A percentile compares a stretch with the other conserved stretches of the same genome.
These are phyloP conservation scores for Aspergillus ibericus DNA, from an alignment of 2,329 filamentous ascomycete genomes.

Conservation along the genomic window DNA sequence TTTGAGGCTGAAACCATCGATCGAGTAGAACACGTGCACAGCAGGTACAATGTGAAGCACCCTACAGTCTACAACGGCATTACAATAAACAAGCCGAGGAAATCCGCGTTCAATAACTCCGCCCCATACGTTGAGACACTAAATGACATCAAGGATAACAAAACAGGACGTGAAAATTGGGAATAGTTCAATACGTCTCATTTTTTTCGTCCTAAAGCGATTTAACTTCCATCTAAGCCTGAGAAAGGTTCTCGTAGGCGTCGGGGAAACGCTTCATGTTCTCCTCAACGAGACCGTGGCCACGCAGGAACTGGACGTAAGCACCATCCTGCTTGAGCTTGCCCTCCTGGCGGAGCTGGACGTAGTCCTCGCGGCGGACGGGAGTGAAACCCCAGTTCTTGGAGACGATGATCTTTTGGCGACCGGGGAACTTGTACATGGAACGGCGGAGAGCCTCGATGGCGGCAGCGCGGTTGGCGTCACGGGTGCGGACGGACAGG, in stretches of 20 bases:
- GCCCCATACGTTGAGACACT: background rate
- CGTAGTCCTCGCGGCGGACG: conserved; percentile 95
- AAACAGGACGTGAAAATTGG: background rate
- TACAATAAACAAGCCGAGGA: background rate
- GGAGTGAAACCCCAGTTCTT: conserved; percentile 99
- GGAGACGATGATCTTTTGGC: conserved; percentile 99
- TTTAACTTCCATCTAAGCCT: conserved; percentile 41
- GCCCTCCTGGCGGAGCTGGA: conserved; percentile 90
- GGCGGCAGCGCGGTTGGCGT: conserved; percentile 85
- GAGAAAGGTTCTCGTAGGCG: conserved; percentile 60
- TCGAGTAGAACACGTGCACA: too few relatives aligned
- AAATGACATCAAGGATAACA: conserved; percentile 2
- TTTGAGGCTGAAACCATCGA: too few relatives aligned
- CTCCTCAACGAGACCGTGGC: conserved; percentile 78
- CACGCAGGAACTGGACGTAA: conserved; percentile 98
- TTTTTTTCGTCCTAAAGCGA: background rate
- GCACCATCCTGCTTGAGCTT: conserved; percentile 96
- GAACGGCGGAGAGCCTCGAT: conserved; percentile 98
- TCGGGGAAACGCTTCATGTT: conserved; percentile 96
- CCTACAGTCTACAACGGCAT: background rate
- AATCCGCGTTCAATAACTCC: conserved; percentile 3
- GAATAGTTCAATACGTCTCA: conserved; percentile 1
- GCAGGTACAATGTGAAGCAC: background rate
- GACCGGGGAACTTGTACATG: conserved; percentile 99
- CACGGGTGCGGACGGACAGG: conserved; percentile 94